Percentiles rank a stretch among this genome's conserved stretches.
These are phyloP conservation scores for Pichia scutulata DNA, from an alignment of 805 yeast genomes.

Conservation along the genomic window DNA sequence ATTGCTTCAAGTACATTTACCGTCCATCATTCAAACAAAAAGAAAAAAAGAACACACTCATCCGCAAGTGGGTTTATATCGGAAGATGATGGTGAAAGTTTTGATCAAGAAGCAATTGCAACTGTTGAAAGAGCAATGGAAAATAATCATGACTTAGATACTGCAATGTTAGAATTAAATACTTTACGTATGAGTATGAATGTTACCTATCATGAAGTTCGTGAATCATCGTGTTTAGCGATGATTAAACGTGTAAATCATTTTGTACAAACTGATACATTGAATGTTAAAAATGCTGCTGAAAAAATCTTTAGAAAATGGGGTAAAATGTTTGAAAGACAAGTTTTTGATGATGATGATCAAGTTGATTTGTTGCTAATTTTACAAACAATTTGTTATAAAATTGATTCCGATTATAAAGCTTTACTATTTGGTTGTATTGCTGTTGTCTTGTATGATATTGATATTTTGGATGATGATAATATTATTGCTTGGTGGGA, in stretches of 20 bases:
- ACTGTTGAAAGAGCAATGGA: constrained; percentile 89
- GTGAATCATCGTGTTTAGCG: constrained; percentile 72
- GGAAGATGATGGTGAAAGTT: constrained; percentile 51
- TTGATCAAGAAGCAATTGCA: constrained; percentile 84
- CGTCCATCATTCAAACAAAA: constrained; percentile 23
- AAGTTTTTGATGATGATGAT: constrained; percentile 75
- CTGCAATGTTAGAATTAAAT: constrained; percentile 86
- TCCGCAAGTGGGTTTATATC: constrained; percentile 32
- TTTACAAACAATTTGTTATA: constrained; percentile 38
- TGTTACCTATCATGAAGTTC: constrained; percentile 88
- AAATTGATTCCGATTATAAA: constrained; percentile 38
- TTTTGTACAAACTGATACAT: constrained; percentile 68
- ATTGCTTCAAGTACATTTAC: constrained; percentile 41
- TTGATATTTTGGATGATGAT: constrained; percentile 79
- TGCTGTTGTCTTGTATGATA: constrained; percentile 62
- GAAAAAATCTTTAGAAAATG: constrained; percentile 70
- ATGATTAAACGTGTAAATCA: constrained; percentile 62
- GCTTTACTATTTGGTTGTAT: constrained; percentile 45
- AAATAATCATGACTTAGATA: constrained; percentile 86
- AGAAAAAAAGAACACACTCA: constrained; percentile 33
- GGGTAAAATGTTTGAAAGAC: constrained; percentile 76
- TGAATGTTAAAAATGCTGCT: constrained; percentile 69
- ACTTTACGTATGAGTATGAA: constrained; percentile 97
- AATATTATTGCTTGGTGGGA: constrained; percentile 80
- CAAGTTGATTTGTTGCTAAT: constrained; percentile 60